Conservation (phyloP, 148 eudicot genomes). For the Tetragonia tetragonoides region DNA sequence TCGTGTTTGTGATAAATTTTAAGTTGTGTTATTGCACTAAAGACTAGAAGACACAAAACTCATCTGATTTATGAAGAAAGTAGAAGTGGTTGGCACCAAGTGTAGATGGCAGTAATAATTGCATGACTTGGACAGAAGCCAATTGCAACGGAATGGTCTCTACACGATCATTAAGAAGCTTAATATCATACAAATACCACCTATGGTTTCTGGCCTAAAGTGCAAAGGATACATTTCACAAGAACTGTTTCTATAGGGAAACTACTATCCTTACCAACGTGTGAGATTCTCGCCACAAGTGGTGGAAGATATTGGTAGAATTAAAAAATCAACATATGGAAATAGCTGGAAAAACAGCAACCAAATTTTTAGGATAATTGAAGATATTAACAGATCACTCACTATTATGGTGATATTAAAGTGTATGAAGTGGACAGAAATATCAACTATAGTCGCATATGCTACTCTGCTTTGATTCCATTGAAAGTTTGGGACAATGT, state of each 20-base stretch:
- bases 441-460: not conserved
- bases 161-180: not conserved
- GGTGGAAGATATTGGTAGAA: not conserved
- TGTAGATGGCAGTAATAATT: too few species aligned
- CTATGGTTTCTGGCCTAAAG: not conserved
- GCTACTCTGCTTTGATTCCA: not conserved
- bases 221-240: not conserved
- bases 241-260: not conserved
- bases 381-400: not conserved
- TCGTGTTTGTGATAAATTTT: too few species aligned
- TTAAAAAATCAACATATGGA: not conserved
- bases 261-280: not conserved
- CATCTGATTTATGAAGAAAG: not conserved
- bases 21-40: not conserved
- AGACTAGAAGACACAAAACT: not conserved
- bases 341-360: not conserved
- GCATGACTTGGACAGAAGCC: too few species aligned
- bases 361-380: not conserved
- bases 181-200: not conserved
- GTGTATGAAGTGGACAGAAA: not conserved
- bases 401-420: not conserved
- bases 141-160: too few species aligned
- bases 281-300: not conserved
- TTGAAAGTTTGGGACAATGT: not conserved
- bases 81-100: too few species aligned